Conservation (phyloP, 805 yeast species). For the Vanderwaltozyma tropicalis region DNA sequence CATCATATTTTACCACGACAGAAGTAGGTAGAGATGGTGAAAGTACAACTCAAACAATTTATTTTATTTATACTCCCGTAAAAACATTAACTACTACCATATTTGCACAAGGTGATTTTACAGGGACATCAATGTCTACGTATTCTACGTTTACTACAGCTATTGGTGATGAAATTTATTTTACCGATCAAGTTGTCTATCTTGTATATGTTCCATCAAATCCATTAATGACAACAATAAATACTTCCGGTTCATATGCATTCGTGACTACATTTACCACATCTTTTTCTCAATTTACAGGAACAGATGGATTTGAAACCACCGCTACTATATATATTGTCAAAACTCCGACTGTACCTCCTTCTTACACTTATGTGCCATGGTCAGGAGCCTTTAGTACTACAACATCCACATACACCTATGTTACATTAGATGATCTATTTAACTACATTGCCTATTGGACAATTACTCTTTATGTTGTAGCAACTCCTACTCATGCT, state of each 20-base stretch:
- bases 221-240: neutral
- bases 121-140: neutral
- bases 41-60: slow-evolving; percentile 1
- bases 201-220: neutral
- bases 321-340: neutral
- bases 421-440: neutral
- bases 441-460: neutral
- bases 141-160: neutral
- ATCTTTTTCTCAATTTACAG: neutral
- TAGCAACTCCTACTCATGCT: neutral
- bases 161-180: neutral
- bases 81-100: neutral
- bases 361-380: neutral
- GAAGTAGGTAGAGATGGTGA: slow-evolving; percentile 2
- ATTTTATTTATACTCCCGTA: slow-evolving; percentile 1
- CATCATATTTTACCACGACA: neutral
- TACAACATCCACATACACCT: neutral
- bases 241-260: too few species aligned
- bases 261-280: neutral
- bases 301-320: neutral
- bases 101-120: neutral
- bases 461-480: neutral
- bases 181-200: neutral
- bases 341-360: neutral
- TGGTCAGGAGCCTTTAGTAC: neutral